Percentiles rank a stretch among this genome's conserved stretches.
These are phyloP conservation scores for Quercus cerris DNA, from an alignment of 306 rosid species.

Conservation along the genomic window DNA sequence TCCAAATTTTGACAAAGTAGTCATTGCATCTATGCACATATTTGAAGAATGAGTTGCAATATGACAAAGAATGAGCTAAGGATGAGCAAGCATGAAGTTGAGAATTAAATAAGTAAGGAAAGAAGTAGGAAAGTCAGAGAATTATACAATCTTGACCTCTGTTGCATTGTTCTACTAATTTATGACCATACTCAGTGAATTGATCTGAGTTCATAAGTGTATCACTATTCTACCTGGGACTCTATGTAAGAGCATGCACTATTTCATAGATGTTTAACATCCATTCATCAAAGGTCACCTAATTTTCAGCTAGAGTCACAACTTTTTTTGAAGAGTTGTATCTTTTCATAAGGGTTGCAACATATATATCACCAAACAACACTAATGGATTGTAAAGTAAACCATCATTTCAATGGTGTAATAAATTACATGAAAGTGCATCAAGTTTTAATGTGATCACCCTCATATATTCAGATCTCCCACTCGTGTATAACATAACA, in stretches of 20 bases:
- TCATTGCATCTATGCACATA: not conserved
- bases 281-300: too few relatives aligned
- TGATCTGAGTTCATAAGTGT: not conserved
- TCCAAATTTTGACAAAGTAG: not conserved
- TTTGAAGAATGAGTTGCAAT: conserved; percentile 9
- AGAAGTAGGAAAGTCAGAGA: not conserved
- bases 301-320: too few relatives aligned
- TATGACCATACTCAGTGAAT: not conserved
- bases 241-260: not conserved
- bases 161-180: not conserved
- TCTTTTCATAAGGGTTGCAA: too few relatives aligned
- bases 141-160: not conserved
- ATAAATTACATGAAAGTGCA: too few relatives aligned
- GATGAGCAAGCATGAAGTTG: not conserved
- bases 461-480: too few relatives aligned
- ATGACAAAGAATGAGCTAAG: not conserved
- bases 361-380: too few relatives aligned
- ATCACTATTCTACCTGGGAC: not conserved
- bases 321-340: too few relatives aligned
- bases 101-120: not conserved
- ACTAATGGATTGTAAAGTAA: too few relatives aligned
- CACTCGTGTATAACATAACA: too few relatives aligned
- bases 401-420: too few relatives aligned
- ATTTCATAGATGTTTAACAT: too few relatives aligned
- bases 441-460: too few relatives aligned